Percentiles rank a stretch among this genome's conserved stretches.
Evolutionary conservation across 1,284 basidiomycete genomes (phyloP).

Genomic region (Rhodofomes roseus): DNA sequence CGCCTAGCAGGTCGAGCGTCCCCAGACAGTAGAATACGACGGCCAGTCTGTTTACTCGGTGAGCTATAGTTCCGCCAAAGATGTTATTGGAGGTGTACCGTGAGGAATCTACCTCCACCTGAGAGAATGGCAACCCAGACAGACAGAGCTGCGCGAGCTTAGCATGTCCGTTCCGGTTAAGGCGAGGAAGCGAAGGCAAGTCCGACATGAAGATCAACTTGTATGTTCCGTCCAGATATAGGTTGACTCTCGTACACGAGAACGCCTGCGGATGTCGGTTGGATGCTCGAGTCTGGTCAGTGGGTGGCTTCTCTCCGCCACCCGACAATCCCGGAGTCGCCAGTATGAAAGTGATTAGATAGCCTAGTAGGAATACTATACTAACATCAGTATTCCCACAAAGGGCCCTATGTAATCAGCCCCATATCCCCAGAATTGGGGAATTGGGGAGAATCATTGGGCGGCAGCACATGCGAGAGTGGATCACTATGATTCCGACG

Average conservation of each 20-base stretch:
- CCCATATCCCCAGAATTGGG: neutral
- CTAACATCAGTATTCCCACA: no score
- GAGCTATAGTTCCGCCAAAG: neutral
- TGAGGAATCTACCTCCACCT: constrained; percentile 25
- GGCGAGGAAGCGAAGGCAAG: constrained; percentile 2
- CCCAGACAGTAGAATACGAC: constrained; percentile 85
- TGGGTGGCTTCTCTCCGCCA: no score
- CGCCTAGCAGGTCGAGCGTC: constrained; percentile 68
- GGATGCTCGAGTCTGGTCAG: no score
- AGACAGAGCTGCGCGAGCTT: constrained; percentile 26
- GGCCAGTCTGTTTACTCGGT: constrained; percentile 54
- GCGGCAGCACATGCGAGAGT: neutral
- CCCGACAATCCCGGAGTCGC: no score
- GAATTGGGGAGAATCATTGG: neutral
- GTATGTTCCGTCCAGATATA: no score
- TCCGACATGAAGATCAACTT: constrained; percentile 1
- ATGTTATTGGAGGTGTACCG: constrained; percentile 13
- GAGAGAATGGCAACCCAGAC: constrained; percentile 23
- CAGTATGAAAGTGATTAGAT: no score
- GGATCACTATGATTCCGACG: neutral
- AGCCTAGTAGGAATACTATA: no score
- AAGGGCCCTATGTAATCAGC: no score
- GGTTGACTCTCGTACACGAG: no score
- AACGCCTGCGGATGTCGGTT: no score
- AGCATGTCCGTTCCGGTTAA: constrained; percentile 19